Conservation (phyloP, 805 yeast species). For the Cyberlindnera mrakii region DNA sequence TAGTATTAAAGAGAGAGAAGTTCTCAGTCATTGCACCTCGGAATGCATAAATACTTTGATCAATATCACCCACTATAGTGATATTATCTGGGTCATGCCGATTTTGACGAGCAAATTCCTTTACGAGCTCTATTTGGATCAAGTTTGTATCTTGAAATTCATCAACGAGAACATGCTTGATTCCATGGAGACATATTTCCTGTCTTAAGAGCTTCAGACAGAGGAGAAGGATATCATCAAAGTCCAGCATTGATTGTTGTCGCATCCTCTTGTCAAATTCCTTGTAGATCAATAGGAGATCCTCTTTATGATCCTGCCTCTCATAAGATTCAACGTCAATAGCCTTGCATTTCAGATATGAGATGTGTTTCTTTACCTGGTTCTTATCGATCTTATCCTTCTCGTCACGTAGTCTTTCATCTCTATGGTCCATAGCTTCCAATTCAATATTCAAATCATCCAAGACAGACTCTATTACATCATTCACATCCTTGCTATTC, state of each 20-base stretch:
- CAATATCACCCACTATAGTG: slow-evolving; percentile 94
- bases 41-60: slow-evolving; percentile 89
- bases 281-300: slow-evolving; percentile 37
- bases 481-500: slow-evolving; percentile 55
- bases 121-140: slow-evolving; percentile 67
- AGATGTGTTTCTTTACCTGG: slow-evolving; percentile 29
- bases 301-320: slow-evolving; percentile 24
- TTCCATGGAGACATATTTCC: slow-evolving; percentile 15
- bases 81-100: slow-evolving; percentile 42
- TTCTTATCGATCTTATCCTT: slow-evolving; percentile 5
- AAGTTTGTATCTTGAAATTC: slow-evolving; percentile 91
- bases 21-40: slow-evolving; percentile 72
- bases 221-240: slow-evolving; percentile 71
- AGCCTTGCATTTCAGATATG: slow-evolving; percentile 52
- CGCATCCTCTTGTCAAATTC: slow-evolving; percentile 46
- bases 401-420: slow-evolving; percentile 5
- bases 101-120: slow-evolving; percentile 39
- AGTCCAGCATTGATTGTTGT: slow-evolving; percentile 51
- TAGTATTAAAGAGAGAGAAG: slow-evolving; percentile 48
- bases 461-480: slow-evolving; percentile 21
- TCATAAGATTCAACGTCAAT: slow-evolving; percentile 36
- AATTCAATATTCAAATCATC: slow-evolving; percentile 3
- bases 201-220: slow-evolving; percentile 43
- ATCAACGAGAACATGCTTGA: slow-evolving; percentile 78
- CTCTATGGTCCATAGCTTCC: slow-evolving; percentile 1